Conservation (phyloP, 805 yeast species). For the Monosporozyma yasuniensis region DNA sequence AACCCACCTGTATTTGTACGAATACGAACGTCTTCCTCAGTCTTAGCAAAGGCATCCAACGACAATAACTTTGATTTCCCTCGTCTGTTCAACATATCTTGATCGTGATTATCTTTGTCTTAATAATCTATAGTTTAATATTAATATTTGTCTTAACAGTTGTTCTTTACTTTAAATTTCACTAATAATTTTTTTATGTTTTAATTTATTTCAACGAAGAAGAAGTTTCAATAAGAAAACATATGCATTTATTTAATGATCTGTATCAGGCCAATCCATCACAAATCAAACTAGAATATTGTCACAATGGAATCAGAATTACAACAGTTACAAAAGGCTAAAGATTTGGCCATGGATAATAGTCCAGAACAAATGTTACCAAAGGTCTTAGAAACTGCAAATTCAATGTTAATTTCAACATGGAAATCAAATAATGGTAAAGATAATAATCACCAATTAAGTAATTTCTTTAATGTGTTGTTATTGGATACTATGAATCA, state of each 20-base stretch:
- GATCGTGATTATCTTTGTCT: too few relatives aligned
- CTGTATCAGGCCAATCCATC: too few relatives aligned
- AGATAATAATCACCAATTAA: conserved; percentile 9
- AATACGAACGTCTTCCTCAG: conserved; percentile 87
- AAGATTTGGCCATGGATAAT: conserved; percentile 24
- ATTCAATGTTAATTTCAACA: conserved; percentile 11
- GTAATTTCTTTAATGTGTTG: conserved; percentile 18
- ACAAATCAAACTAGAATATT: background rate
- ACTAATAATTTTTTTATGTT: too few relatives aligned
- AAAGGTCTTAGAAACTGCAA: conserved; percentile 27
- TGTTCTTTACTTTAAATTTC: too few relatives aligned
- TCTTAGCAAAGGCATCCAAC: conserved; percentile 85
- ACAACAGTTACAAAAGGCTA: conserved; percentile 25
- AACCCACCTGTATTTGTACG: conserved; percentile 86
- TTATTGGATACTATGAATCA: conserved; percentile 22
- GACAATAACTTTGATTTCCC: conserved; percentile 32
- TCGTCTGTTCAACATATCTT: background rate
- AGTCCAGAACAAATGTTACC: conserved; percentile 25
- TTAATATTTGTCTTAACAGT: too few relatives aligned
- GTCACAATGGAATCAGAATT: conserved; percentile 8
- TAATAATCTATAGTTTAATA: too few relatives aligned
- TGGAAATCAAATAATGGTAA: conserved; percentile 5
- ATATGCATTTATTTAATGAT: too few relatives aligned
- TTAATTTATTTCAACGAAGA: too few relatives aligned
- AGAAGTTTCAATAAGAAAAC: too few relatives aligned